Percentiles rank a stretch among this genome's conserved stretches.
These are phyloP conservation scores for Cladosporium colombiae DNA, from an alignment of 2,329 filamentous ascomycete species.

Conservation along the genomic window DNA sequence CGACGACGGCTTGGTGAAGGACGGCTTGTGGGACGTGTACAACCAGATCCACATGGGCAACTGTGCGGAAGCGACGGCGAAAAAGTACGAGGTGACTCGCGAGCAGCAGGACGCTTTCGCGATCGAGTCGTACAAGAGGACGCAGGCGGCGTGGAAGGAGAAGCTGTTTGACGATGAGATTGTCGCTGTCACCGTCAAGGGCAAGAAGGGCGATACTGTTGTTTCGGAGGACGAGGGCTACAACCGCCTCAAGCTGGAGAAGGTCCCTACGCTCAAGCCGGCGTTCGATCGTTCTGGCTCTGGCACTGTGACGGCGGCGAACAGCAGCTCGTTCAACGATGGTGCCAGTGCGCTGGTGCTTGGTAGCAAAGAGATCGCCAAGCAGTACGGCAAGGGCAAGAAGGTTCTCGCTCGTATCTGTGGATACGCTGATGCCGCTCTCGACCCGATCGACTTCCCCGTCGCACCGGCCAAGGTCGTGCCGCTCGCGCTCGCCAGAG, in stretches of 20 bases:
- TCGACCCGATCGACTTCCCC: conserved; percentile 91
- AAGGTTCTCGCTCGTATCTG: conserved; percentile 86
- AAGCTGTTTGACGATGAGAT: conserved; percentile 88
- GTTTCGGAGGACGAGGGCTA: conserved; percentile 87
- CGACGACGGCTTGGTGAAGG: conserved; percentile 90
- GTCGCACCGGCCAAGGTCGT: conserved; percentile 90
- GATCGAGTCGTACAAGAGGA: conserved; percentile 83
- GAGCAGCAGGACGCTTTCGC: conserved; percentile 91
- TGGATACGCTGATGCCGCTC: conserved; percentile 82
- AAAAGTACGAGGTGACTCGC: conserved; percentile 76
- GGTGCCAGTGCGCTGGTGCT: conserved; percentile 88
- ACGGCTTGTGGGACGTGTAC: conserved; percentile 94
- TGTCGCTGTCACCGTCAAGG: conserved; percentile 79
- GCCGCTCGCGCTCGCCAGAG: conserved; percentile 81
- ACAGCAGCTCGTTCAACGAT: conserved; percentile 91
- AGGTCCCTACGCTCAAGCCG: conserved; percentile 82
- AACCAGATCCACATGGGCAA: conserved; percentile 98
- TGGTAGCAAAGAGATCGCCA: conserved; percentile 76
- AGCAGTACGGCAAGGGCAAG: conserved; percentile 74
- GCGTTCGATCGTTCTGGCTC: conserved; percentile 84
- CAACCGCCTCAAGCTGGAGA: conserved; percentile 81
- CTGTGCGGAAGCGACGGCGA: conserved; percentile 91
- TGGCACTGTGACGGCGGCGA: conserved; percentile 91
- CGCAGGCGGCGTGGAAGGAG: conserved; percentile 84
- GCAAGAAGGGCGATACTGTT: conserved; percentile 78